phyloP scores from a whole-genome alignment of 2,329 filamentous ascomycete genomes.

The Fusarium pseudonygamai region DNA sequence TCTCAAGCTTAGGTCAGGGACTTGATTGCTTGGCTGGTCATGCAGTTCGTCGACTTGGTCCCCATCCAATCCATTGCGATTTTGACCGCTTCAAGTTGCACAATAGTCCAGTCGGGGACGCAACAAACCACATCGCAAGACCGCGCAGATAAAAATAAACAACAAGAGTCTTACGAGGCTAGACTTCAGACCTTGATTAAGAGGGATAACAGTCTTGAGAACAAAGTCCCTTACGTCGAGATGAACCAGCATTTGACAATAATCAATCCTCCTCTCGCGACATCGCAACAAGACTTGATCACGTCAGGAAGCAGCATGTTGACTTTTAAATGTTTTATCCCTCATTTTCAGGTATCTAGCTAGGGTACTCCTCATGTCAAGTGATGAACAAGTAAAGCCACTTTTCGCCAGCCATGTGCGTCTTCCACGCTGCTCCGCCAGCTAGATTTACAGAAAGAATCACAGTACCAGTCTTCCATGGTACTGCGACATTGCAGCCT shows the following conservation, averaged over 20 bases:
- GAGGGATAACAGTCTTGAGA: neutral
- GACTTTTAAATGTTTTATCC: slow-evolving; percentile 44
- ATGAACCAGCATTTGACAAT: neutral
- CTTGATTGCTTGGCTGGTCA: slow-evolving; percentile 5
- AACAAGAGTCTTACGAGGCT: neutral
- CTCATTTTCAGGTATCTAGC: slow-evolving; percentile 43
- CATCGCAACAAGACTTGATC: neutral
- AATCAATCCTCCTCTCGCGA: neutral
- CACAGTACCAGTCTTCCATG: slow-evolving; percentile 38
- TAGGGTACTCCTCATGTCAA: slow-evolving; percentile 18
- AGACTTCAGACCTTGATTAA: neutral
- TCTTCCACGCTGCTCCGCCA: slow-evolving; percentile 24
- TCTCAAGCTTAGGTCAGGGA: neutral
- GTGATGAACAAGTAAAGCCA: slow-evolving; percentile 41
- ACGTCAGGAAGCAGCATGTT: slow-evolving; percentile 16
- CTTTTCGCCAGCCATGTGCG: slow-evolving; percentile 28
- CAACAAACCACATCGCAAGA: slow-evolving; percentile 18
- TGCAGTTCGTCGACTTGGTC: slow-evolving; percentile 2
- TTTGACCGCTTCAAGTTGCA: slow-evolving; percentile 18
- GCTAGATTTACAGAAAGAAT: slow-evolving; percentile 43
- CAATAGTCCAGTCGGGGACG: slow-evolving; percentile 34
- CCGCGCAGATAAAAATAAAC: slow-evolving; percentile 19
- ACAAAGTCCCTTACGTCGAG: neutral
- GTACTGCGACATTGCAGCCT: slow-evolving; percentile 36
- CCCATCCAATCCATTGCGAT: slow-evolving; percentile 17